A percentile compares a stretch with the other conserved stretches of the same genome.
These are phyloP conservation scores for Iberis pinnata DNA, from an alignment of 345 rosid genomes.

Conservation along the genomic window DNA sequence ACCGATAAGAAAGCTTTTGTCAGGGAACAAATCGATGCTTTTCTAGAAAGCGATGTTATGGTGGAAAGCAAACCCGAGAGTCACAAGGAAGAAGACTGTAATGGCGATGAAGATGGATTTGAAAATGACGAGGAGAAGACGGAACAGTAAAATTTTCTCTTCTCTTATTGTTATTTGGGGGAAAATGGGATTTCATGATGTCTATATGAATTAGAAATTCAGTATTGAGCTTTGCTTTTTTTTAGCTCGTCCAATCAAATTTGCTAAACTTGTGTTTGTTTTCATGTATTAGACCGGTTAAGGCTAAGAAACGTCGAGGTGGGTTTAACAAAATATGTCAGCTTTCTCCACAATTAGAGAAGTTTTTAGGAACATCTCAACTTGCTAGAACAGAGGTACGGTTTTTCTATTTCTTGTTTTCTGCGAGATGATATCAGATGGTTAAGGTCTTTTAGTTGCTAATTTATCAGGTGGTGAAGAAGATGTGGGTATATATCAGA, in stretches of 20 bases:
- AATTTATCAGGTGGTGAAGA: conserved; percentile 61
- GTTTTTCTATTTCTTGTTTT: neutral
- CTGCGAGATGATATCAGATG: too few relatives aligned
- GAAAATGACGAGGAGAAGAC: conserved; percentile 27
- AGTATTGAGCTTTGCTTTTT: too few relatives aligned
- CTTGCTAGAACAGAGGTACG: conserved; percentile 71
- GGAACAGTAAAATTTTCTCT: conserved; percentile 27
- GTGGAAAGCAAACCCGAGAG: conserved; percentile 17
- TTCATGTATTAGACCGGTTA: conserved; percentile 27
- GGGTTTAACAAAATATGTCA: conserved; percentile 64
- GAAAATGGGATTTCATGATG: too few relatives aligned
- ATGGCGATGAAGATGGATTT: conserved; percentile 24
- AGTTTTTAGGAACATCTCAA: conserved; percentile 48
- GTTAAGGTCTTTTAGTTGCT: neutral
- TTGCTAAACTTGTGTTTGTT: neutral
- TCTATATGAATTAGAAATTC: neutral
- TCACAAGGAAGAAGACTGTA: conserved; percentile 20
- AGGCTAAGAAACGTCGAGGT: conserved; percentile 63
- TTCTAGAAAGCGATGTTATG: conserved; percentile 38
- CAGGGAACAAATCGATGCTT: conserved; percentile 66
- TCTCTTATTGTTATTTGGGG: too few relatives aligned
- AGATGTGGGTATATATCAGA: conserved; percentile 64
- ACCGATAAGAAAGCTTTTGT: conserved; percentile 52
- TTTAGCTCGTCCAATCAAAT: too few relatives aligned
- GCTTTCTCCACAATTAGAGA: conserved; percentile 76